A percentile compares a stretch with the other conserved stretches of the same genome.
Evolutionary conservation across 2,329 filamentous ascomycete species (phyloP).

Genomic region (Fusarium dimerum): DNA sequence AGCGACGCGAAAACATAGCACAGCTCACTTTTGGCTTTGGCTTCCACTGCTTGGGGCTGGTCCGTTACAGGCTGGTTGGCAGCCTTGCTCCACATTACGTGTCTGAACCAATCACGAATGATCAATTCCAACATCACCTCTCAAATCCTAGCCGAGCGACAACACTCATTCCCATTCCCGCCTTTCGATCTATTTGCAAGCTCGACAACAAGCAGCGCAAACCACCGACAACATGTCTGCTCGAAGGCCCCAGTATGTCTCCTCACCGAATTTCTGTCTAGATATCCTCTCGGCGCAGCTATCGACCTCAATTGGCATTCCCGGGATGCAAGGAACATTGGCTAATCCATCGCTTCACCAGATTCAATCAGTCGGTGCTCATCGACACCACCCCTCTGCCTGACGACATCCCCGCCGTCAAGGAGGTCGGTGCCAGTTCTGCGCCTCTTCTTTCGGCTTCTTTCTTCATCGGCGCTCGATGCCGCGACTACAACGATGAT

Average conservation of each 20-base stretch:
- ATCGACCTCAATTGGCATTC: conserved; percentile 23
- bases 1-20: conserved; percentile 31
- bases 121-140: conserved; percentile 43
- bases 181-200: conserved; percentile 31
- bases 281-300: neutral
- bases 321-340: conserved; percentile 15
- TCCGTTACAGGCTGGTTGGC: conserved; percentile 18
- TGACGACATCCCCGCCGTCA: conserved; percentile 85
- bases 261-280: neutral
- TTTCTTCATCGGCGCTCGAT: conserved; percentile 96
- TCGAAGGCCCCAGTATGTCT: conserved; percentile 45
- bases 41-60: neutral
- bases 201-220: conserved; percentile 30
- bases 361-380: conserved; percentile 92
- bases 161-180: conserved; percentile 27
- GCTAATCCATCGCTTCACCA: conserved; percentile 45
- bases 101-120: conserved; percentile 37
- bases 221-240: conserved; percentile 41
- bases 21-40: conserved; percentile 12
- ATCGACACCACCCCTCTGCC: conserved; percentile 96
- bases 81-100: conserved; percentile 32
- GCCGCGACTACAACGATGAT: conserved; percentile 95
- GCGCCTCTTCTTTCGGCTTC: conserved; percentile 88
- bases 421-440: conserved; percentile 90
- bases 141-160: conserved; percentile 36